Conservation (phyloP, 192 early-diverging fungal genomes). For the Backusella tarrabulga region DNA sequence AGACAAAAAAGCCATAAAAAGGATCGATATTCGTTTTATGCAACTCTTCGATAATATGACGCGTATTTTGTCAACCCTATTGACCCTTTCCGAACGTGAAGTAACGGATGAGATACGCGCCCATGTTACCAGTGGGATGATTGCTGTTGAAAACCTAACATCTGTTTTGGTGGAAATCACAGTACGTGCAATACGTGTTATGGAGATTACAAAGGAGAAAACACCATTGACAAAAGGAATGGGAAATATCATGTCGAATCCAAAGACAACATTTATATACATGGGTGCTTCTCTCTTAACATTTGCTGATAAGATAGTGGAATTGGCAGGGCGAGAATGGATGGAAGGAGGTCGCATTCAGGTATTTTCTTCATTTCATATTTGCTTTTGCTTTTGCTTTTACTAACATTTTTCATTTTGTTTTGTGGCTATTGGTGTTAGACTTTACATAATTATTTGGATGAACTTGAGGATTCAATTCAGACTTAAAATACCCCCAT, state of each 20-base stretch:
- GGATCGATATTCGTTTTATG: constrained; percentile 27
- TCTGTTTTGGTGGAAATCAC: constrained; percentile 27
- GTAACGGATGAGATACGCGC: not conserved
- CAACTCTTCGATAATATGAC: constrained; percentile 16
- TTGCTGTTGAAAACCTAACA: constrained; percentile 14
- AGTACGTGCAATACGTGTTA: constrained; percentile 25
- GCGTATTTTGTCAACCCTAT: not conserved
- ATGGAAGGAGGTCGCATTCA: constrained; percentile 23
- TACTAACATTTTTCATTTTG: not conserved
- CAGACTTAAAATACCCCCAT: not conserved
- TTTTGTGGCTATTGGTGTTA: not conserved
- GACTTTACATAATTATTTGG: not conserved
- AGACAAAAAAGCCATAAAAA: not conserved
- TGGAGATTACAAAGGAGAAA: constrained; percentile 25
- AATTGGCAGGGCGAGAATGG: constrained; percentile 31
- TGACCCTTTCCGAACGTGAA: not conserved
- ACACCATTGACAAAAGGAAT: not conserved
- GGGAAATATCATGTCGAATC: constrained; percentile 32
- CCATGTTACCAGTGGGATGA: not conserved
- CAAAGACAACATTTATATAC: constrained; percentile 24
- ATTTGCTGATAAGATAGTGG: constrained; percentile 33
- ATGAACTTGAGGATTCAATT: constrained; percentile 4
- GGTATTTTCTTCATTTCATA: constrained; percentile 12
- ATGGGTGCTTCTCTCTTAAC: constrained; percentile 32
- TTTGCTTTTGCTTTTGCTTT: not conserved